A percentile compares a stretch with the other conserved stretches of the same genome.
Evolutionary conservation across 2,329 filamentous ascomycete genomes (phyloP).

Genomic region (Colletotrichum cereale): DNA sequence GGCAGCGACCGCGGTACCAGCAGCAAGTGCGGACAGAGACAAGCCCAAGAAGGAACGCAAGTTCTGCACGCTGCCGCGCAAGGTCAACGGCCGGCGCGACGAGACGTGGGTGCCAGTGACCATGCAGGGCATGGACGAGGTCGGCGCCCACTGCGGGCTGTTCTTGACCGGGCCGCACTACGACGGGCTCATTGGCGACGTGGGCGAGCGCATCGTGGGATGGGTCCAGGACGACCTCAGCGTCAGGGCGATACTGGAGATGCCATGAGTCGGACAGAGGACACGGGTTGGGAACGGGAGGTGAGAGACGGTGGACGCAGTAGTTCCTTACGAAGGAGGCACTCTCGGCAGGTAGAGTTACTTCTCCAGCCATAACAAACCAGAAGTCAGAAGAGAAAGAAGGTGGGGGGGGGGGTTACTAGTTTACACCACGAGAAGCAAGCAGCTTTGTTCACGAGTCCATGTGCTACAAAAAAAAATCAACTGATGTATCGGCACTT

Average conservation of each 20-base stretch:
- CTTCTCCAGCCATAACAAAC: background rate
- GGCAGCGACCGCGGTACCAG: conserved; percentile 16
- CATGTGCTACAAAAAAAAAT: background rate
- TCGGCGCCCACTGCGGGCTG: conserved; percentile 85
- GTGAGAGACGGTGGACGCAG: background rate
- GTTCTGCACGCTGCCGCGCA: conserved; percentile 81
- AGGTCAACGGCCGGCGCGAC: conserved; percentile 69
- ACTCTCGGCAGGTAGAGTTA: background rate
- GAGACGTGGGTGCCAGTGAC: conserved; percentile 81
- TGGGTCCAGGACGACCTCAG: conserved; percentile 77
- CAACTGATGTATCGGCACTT: conserved; percentile 22
- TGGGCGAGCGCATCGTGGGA: conserved; percentile 72
- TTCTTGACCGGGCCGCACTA: conserved; percentile 82
- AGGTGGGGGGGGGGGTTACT: too few relatives aligned
- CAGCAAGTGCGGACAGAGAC: conserved; percentile 36
- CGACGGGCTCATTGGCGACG: conserved; percentile 81
- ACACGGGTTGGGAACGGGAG: background rate
- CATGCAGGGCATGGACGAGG: conserved; percentile 88
- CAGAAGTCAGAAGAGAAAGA: background rate
- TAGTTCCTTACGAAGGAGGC: background rate
- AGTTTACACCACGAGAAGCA: background rate
- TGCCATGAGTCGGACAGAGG: conserved; percentile 31
- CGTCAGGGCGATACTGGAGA: conserved; percentile 54
- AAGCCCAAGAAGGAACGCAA: conserved; percentile 72
- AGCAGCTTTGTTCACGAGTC: background rate